A percentile compares a stretch with the other conserved stretches of the same genome.
These are phyloP conservation scores for Talaromyces sp. DNA, from an alignment of 2,329 filamentous ascomycete species.

Conservation along the genomic window DNA sequence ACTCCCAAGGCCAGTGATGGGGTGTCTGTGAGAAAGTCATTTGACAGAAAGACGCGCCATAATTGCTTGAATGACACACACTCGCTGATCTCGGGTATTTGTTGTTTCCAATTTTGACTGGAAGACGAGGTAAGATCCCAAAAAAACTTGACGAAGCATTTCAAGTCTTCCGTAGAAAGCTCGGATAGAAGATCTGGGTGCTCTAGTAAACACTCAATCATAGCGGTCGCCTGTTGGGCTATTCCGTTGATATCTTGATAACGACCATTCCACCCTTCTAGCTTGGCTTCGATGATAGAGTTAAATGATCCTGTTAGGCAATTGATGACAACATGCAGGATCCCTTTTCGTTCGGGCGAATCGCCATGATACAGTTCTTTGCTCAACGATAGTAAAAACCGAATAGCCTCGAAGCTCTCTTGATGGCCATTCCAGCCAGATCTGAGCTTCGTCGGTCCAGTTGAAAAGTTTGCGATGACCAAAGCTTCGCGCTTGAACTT, in stretches of 20 bases:
- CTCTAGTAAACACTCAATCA: conserved; percentile 33
- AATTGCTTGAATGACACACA: conserved; percentile 34
- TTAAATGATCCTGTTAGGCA: conserved; percentile 22
- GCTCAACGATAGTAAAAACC: conserved; percentile 28
- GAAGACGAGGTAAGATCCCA: conserved; percentile 27
- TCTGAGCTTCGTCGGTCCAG: conserved; percentile 7
- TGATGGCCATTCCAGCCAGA: conserved; percentile 25
- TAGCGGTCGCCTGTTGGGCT: conserved; percentile 32
- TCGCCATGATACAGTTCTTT: conserved; percentile 23
- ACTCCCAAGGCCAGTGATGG: conserved; percentile 35
- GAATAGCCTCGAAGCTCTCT: conserved; percentile 39
- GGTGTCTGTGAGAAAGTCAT: conserved; percentile 38
- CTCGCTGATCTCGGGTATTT: conserved; percentile 16
- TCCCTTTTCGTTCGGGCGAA: conserved; percentile 17
- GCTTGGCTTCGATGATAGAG: conserved; percentile 22
- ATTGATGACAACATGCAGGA: conserved; percentile 5
- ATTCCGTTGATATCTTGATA: conserved; percentile 33
- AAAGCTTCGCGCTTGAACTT: conserved; percentile 29
- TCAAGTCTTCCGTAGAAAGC: conserved; percentile 30
- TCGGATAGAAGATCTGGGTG: conserved; percentile 29
- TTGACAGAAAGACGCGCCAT: conserved; percentile 38
- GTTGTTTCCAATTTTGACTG: not conserved
- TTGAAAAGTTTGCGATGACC: conserved; percentile 4
- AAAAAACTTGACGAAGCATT: conserved; percentile 32
- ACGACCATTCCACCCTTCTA: conserved; percentile 35